Evolutionary conservation across 1,139 yeast genomes (phyloP), one percentile per base, ranked within the genome.

Genomic region (Geotrichum aggregatum): DNA sequence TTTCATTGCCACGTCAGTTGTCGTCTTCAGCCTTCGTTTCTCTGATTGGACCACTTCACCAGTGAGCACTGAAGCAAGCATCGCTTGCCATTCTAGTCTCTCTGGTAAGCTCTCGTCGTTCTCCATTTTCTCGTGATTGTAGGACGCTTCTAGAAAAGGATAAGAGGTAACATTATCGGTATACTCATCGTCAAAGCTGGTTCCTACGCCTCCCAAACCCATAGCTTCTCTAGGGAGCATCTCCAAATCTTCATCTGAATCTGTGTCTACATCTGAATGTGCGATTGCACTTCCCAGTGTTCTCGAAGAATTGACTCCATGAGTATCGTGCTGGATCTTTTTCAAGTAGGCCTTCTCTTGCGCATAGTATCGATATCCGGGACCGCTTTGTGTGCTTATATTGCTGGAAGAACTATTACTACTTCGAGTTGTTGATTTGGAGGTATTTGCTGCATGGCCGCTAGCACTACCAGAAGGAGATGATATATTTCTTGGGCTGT

Each of bases 21-120:
- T 64, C 21, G 71, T 73, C 69, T 81, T 83, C 50, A 92, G 76
- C 63, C 91, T 84, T 2, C 94, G 84, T 70, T 91, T 92, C 66
- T 92, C 98, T 10, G 95, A 85, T 40, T 84, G 78, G 19, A 92
- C 89, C 47, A 92, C 96, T 66, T 92, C 98, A 58, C 98, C 98
- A 1, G 95, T 91, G 38, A 92, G 76, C 1, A 92, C 98, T 3
- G 92, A 79, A 2, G 87, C 79, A 45, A 92, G 74, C 96, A 92
- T 88, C 0, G 94, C 81, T 67, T 92, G 98, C 98, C 98, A 92
- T 70, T 91, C 97, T 26, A 91, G 74, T 47, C 98, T 74, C 66
- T 89, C 98, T 28, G 83, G 67, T 19, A 87, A 82, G 21, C 78
- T 77, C 1, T 87, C 85, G 42, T 49, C 50, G 54, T 51, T 46